Percentiles rank a stretch among this genome's conserved stretches.
Conservation (phyloP, 2,329 filamentous ascomycete species). For the Diaporthe australafricana region DNA sequence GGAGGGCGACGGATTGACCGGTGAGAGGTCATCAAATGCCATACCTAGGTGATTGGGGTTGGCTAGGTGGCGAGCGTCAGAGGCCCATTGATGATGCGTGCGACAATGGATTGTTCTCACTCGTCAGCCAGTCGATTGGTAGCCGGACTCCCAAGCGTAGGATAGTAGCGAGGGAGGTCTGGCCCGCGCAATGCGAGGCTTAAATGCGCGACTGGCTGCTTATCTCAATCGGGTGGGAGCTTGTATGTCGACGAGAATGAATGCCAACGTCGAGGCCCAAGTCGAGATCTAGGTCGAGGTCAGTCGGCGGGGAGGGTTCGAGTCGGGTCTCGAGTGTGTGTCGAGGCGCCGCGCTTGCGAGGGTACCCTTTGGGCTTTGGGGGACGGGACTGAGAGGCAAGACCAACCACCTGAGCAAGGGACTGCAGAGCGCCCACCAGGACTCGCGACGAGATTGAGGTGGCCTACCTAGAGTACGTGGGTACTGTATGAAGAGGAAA, state of each 20-base stretch:
- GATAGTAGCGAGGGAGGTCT: no score
- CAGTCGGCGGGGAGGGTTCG: not conserved
- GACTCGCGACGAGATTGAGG: not conserved
- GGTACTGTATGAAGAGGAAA: not conserved
- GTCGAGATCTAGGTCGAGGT: not conserved
- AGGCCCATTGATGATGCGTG: conserved; percentile 21
- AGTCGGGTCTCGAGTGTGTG: not conserved
- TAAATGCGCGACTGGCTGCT: not conserved
- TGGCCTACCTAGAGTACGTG: not conserved
- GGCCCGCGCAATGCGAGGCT: not conserved
- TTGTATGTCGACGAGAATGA: not conserved
- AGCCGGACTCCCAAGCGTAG: not conserved
- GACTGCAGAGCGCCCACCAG: not conserved
- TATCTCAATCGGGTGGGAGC: not conserved
- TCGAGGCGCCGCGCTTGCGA: not conserved
- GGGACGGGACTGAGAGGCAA: not conserved
- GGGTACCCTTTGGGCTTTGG: not conserved
- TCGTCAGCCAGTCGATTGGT: not conserved
- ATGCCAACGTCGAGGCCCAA: not conserved
- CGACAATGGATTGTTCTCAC: conserved; percentile 37
- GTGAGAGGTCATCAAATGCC: conserved; percentile 52
- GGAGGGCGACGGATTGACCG: not conserved
- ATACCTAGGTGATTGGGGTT: conserved; percentile 41
- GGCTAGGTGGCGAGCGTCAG: conserved; percentile 1
- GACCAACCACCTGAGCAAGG: not conserved